phyloP scores from a whole-genome alignment of 176 grass and related monocot species.

The Rhynchospora tenuis region DNA sequence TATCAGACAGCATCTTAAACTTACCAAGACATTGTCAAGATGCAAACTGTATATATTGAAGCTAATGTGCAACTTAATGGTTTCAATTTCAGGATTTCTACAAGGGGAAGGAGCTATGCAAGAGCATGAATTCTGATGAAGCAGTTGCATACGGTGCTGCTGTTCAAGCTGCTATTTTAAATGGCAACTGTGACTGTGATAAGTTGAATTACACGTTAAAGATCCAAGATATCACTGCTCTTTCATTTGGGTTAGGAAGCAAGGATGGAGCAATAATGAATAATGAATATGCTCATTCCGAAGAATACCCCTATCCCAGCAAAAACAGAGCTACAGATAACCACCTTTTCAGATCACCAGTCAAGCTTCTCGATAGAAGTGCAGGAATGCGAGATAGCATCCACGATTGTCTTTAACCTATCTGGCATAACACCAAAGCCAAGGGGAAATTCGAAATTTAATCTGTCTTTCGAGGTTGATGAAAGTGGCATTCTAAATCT shows the following conservation, averaged over 20 bases:
- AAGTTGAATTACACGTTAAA: not conserved
- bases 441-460: not conserved
- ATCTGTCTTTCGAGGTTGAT: not conserved
- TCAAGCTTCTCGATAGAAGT: not conserved
- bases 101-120: not conserved
- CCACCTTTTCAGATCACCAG: not conserved
- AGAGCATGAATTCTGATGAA: not conserved
- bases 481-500: not conserved
- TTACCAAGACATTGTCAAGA: too few relatives aligned
- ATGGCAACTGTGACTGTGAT: too few relatives aligned
- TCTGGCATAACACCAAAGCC: not conserved
- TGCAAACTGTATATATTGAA: too few relatives aligned
- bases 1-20: too few relatives aligned
- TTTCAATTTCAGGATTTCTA: not conserved
- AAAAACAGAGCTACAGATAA: not conserved
- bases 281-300: not conserved
- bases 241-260: not conserved
- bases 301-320: not conserved
- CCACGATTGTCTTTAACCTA: not conserved
- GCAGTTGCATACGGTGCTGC: not conserved
- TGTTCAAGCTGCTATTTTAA: not conserved
- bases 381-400: not conserved
- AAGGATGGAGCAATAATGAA: not conserved
- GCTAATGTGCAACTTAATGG: too few relatives aligned
- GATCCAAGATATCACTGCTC: not conserved